These are phyloP conservation scores for Narthecium ossifragum DNA, from an alignment of 106 monocot genomes.

Conservation along the genomic window DNA sequence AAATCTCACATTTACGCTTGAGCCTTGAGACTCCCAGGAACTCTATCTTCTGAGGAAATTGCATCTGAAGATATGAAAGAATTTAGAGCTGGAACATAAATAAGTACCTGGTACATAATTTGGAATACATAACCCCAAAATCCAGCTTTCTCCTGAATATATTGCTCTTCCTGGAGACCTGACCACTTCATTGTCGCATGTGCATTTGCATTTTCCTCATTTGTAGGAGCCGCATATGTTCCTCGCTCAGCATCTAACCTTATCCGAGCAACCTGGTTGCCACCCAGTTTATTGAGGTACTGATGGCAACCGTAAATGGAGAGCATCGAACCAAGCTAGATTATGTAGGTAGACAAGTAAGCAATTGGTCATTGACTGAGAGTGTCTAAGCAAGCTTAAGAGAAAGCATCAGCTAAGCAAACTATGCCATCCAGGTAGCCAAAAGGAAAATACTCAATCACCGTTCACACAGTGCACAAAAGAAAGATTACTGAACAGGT, in stretches of 20 bases:
- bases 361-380: no score
- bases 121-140: conserved; percentile 76
- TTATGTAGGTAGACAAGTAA: not conserved
- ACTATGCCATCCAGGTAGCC: no score
- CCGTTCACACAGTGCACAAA: no score
- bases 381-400: no score
- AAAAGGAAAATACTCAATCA: no score
- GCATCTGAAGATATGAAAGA: no score
- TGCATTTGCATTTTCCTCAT: conserved; percentile 16
- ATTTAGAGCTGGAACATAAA: no score
- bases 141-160: conserved; percentile 43
- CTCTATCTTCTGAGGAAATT: no score
- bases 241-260: conserved; percentile 47
- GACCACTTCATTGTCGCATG: conserved; percentile 13
- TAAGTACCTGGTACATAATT: conserved; percentile 81
- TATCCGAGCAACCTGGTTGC: conserved; percentile 10
- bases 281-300: conserved; percentile 26
- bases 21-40: no score
- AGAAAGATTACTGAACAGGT: no score
- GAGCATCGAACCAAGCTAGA: conserved; percentile 72
- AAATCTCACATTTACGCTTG: no score
- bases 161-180: conserved; percentile 10
- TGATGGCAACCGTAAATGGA: conserved; percentile 77
- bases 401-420: no score
- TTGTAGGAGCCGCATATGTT: conserved; percentile 23